Conservation (phyloP, 2,329 filamentous ascomycete genomes). For the Aschersonia sp. region DNA sequence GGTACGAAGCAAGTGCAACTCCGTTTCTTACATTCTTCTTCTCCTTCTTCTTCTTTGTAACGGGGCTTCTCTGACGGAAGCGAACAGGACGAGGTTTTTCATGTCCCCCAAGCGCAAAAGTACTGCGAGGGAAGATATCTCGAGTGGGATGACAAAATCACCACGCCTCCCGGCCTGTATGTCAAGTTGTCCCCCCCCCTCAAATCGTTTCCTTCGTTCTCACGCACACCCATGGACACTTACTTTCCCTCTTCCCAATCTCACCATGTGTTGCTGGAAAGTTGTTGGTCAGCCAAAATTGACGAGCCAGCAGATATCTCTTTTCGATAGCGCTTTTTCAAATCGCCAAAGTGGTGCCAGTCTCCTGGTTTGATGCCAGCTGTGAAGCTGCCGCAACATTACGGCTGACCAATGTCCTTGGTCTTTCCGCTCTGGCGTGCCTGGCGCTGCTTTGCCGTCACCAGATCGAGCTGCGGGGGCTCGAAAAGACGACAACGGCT, state of each 20-base stretch:
- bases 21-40: too few species aligned
- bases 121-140: constrained; percentile 64
- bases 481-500: too few species aligned
- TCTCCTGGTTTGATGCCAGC: constrained; percentile 11
- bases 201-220: too few species aligned
- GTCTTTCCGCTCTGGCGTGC: constrained; percentile 22
- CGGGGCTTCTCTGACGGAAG: too few species aligned
- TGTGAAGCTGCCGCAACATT: constrained; percentile 16
- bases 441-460: constrained; percentile 36
- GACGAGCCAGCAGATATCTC: constrained; percentile 23
- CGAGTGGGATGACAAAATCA: constrained; percentile 94
- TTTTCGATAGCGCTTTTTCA: constrained; percentile 21
- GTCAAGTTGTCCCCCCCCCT: neutral
- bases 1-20: constrained; percentile 16
- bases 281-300: too few species aligned
- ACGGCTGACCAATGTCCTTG: constrained; percentile 32
- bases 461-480: constrained; percentile 23
- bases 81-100: constrained; percentile 65
- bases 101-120: constrained; percentile 78
- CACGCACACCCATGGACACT: too few species aligned
- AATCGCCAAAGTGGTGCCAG: constrained; percentile 4
- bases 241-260: too few species aligned
- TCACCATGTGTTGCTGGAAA: too few species aligned
- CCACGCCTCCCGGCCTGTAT: constrained; percentile 78
- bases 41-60: too few species aligned